Percentiles rank a stretch among this genome's conserved stretches.
These are phyloP conservation scores for Phytophthora melonis DNA, from an alignment of 352 stramenopile species.

Conservation along the genomic window DNA sequence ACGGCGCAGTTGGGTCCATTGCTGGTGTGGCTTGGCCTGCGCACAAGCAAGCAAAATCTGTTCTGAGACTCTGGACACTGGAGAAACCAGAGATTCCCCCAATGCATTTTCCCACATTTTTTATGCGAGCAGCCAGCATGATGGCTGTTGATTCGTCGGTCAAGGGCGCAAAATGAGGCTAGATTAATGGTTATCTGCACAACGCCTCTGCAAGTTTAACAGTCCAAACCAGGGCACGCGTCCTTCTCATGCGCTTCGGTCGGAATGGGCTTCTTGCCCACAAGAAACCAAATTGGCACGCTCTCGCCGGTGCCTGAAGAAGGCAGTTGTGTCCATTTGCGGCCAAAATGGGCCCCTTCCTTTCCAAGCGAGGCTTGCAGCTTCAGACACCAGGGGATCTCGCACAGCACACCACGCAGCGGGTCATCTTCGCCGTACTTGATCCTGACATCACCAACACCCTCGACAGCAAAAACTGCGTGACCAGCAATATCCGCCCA, in stretches of 20 bases:
- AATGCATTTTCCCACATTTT: constrained; percentile 14
- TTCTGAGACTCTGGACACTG: constrained; percentile 3
- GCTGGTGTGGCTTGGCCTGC: not conserved
- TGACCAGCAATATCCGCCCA: constrained; percentile 48
- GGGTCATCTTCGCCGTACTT: constrained; percentile 56
- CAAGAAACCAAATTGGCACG: constrained; percentile 13
- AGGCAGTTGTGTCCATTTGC: constrained; percentile 42
- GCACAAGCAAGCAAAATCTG: constrained; percentile 7
- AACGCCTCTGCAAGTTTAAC: not conserved
- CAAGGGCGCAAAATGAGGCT: no score
- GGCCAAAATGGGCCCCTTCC: constrained; percentile 38
- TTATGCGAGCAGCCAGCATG: constrained; percentile 1
- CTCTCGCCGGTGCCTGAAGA: not conserved
- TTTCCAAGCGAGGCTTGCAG: constrained; percentile 31
- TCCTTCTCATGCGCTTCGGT: constrained; percentile 14
- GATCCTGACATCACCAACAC: constrained; percentile 15
- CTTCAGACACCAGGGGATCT: constrained; percentile 41
- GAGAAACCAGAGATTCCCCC: not conserved
- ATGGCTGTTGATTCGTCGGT: not conserved
- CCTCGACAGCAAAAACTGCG: constrained; percentile 14
- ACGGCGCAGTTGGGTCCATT: constrained; percentile 28
- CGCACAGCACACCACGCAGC: constrained; percentile 39
- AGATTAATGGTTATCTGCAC: not conserved
- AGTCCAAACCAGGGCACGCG: constrained; percentile 20
- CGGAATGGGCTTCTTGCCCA: constrained; percentile 23